Evolutionary conservation across 2,329 filamentous ascomycete species (phyloP).

Genomic region (Arthrinium phaeospermum): DNA sequence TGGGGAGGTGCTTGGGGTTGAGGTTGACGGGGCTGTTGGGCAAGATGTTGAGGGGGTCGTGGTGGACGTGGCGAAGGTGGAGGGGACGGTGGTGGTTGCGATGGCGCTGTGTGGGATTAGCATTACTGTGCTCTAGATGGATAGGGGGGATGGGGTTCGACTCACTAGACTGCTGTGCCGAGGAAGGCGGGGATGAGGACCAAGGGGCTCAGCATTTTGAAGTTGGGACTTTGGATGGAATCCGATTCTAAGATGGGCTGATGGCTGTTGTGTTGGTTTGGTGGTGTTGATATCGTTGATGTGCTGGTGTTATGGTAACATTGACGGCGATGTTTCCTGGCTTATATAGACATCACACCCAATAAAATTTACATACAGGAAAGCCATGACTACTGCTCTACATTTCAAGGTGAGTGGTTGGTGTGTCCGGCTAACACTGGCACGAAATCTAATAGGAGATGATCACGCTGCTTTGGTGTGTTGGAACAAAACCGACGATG

Average conservation of each 20-base stretch:
- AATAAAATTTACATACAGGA: background rate
- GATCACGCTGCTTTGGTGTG: too few species aligned
- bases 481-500: too few species aligned
- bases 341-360: background rate
- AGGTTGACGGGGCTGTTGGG: background rate
- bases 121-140: too few species aligned
- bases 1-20: too few species aligned
- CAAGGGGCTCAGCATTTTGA: background rate
- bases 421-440: background rate
- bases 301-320: background rate
- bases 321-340: background rate
- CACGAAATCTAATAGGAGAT: too few species aligned
- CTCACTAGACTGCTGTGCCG: background rate
- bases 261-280: background rate
- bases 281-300: background rate
- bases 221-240: background rate
- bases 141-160: background rate
- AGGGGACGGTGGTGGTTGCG: background rate
- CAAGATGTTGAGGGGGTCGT: background rate
- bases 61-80: background rate
- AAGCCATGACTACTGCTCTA: background rate
- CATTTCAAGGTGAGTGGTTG: background rate
- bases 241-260: background rate
- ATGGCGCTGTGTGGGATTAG: background rate
- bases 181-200: constrained; percentile 8